These are phyloP conservation scores for Phanerochaete sordida DNA, from an alignment of 768 basidiomycete genomes.

Conservation along the genomic window DNA sequence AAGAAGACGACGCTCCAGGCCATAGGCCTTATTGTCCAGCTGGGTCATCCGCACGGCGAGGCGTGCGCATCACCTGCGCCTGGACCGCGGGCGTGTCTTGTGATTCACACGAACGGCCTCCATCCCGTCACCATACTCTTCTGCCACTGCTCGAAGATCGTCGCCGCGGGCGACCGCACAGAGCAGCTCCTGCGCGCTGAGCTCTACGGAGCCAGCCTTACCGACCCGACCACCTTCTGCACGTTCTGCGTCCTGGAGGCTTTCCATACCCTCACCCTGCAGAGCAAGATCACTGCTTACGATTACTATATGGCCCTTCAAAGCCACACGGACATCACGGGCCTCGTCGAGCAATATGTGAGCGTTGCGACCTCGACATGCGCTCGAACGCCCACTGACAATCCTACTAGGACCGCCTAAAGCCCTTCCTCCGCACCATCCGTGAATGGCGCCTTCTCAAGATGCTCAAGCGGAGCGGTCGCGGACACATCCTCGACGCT, in stretches of 20 bases:
- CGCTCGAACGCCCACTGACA: too few species aligned
- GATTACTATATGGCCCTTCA: not conserved
- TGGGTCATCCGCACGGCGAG: too few species aligned
- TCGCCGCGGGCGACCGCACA: not conserved
- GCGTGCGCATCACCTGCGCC: too few species aligned
- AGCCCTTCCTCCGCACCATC: not conserved
- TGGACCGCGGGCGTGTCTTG: too few species aligned
- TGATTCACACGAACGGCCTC: too few species aligned
- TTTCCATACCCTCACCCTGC: not conserved
- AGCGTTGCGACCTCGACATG: not conserved
- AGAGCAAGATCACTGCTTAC: not conserved
- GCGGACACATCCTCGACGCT: conserved; percentile 18
- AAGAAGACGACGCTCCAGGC: too few species aligned
- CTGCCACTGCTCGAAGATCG: too few species aligned
- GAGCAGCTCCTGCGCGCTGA: conserved; percentile 1
- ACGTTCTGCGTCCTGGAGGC: not conserved
- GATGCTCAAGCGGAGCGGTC: conserved; percentile 18
- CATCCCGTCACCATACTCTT: too few species aligned
- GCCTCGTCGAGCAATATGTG: not conserved
- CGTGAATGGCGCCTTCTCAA: conserved; percentile 16
- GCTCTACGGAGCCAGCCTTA: not conserved
- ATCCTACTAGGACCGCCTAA: not conserved
- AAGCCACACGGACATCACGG: not conserved
- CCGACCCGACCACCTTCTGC: not conserved
- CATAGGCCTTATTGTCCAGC: too few species aligned